Conservation (phyloP, 2,329 filamentous ascomycete species). For the Aspergillus fumigatiaffinis region DNA sequence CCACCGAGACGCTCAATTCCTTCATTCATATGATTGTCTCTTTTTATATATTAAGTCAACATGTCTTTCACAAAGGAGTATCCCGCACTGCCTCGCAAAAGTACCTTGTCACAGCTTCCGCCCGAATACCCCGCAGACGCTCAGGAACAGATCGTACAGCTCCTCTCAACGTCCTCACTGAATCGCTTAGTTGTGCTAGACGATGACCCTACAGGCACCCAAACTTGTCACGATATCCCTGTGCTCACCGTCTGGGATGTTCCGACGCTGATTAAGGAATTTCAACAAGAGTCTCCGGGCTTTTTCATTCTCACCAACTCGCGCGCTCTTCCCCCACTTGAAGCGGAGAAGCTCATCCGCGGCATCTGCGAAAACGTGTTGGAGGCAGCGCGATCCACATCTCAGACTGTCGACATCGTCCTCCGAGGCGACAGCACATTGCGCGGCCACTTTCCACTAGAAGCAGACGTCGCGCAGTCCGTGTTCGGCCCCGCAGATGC, state of each 20-base stretch:
- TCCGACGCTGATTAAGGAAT: slow-evolving; percentile 42
- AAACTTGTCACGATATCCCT: slow-evolving; percentile 57
- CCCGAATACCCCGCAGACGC: slow-evolving; percentile 26
- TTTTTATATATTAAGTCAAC: too few species aligned
- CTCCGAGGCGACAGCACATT: slow-evolving; percentile 56
- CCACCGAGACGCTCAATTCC: neutral
- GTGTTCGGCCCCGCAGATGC: slow-evolving; percentile 50
- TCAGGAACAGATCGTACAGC: slow-evolving; percentile 27
- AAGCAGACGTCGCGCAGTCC: slow-evolving; percentile 50
- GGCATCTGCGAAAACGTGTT: slow-evolving; percentile 51
- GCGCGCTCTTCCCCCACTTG: slow-evolving; percentile 49
- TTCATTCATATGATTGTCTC: neutral
- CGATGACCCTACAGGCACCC: slow-evolving; percentile 58
- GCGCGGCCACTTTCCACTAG: slow-evolving; percentile 55
- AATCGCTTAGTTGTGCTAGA: slow-evolving; percentile 41
- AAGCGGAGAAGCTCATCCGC: slow-evolving; percentile 47
- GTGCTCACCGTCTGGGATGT: slow-evolving; percentile 55
- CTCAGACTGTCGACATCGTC: slow-evolving; percentile 50
- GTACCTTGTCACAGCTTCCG: slow-evolving; percentile 25
- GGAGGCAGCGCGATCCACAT: slow-evolving; percentile 39
- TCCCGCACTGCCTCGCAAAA: slow-evolving; percentile 21
- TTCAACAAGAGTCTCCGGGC: slow-evolving; percentile 42
- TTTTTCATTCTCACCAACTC: slow-evolving; percentile 62
- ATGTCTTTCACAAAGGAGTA: slow-evolving; percentile 22
- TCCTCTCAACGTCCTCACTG: slow-evolving; percentile 22